Evolutionary conservation across 2,329 filamentous ascomycete genomes (phyloP).

Genomic region (Microcyclospora pomicola): DNA sequence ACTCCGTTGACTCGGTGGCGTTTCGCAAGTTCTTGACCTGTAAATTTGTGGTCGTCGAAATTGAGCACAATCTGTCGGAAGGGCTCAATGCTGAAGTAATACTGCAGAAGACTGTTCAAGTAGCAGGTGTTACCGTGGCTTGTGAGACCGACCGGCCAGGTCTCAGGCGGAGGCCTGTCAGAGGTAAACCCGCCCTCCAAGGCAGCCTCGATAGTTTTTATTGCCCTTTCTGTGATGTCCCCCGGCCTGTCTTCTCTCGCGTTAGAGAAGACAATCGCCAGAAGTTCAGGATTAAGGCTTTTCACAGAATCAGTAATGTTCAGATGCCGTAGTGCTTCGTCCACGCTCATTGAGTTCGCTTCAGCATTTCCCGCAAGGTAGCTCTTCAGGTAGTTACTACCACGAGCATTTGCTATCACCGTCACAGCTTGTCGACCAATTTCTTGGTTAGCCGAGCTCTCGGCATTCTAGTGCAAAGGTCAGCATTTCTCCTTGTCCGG

Average conservation of each 20-base stretch:
- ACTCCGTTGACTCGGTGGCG: constrained; percentile 63
- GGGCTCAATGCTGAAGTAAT: constrained; percentile 77
- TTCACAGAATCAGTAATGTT: constrained; percentile 14
- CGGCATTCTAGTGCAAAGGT: constrained; percentile 29
- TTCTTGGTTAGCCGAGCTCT: constrained; percentile 36
- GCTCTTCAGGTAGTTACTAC: constrained; percentile 39
- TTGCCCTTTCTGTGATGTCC: constrained; percentile 21
- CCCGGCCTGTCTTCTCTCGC: constrained; percentile 16
- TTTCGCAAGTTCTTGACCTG: constrained; percentile 37
- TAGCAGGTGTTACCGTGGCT: constrained; percentile 99
- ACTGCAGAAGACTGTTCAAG: constrained; percentile 89
- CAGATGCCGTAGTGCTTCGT: constrained; percentile 38
- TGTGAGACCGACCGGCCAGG: constrained; percentile 67
- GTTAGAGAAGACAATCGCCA: constrained; percentile 11
- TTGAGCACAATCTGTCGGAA: constrained; percentile 68
- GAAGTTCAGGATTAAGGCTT: constrained; percentile 11
- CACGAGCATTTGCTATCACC: constrained; percentile 44
- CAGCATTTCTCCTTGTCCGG: too few species aligned
- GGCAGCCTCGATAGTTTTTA: constrained; percentile 17
- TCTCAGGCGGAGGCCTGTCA: constrained; percentile 10
- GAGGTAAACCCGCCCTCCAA: constrained; percentile 6
- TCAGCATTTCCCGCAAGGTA: constrained; percentile 40
- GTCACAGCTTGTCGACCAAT: constrained; percentile 42
- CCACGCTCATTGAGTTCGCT: constrained; percentile 40
- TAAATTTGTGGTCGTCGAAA: constrained; percentile 55